Percentiles rank a stretch among this genome's conserved stretches.
These are phyloP conservation scores for Microsporum canis DNA, from an alignment of 2,329 filamentous ascomycete genomes.

Conservation along the genomic window DNA sequence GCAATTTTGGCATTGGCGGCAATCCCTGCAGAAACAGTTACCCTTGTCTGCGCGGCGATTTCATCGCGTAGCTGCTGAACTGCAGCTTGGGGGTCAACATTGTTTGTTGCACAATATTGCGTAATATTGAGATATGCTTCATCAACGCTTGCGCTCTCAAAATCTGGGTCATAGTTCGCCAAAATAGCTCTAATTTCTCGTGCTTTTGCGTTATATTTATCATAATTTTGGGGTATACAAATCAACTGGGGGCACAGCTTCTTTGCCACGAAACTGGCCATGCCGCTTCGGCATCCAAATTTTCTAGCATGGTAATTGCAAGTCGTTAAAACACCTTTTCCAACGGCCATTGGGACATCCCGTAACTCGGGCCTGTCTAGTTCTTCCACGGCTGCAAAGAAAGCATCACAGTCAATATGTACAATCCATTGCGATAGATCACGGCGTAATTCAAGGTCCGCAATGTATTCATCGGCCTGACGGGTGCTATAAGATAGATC, in stretches of 20 bases:
- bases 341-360: slow-evolving; percentile 81
- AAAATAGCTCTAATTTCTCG: slow-evolving; percentile 74
- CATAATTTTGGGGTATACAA: slow-evolving; percentile 71
- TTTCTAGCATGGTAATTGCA: slow-evolving; percentile 84
- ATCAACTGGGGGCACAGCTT: slow-evolving; percentile 83
- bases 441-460: slow-evolving; percentile 63
- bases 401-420: slow-evolving; percentile 94
- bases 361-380: slow-evolving; percentile 74
- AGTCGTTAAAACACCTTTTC: slow-evolving; percentile 57
- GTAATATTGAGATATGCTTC: slow-evolving; percentile 96
- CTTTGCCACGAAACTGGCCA: slow-evolving; percentile 92
- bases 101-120: slow-evolving; percentile 61
- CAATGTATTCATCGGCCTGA: slow-evolving; percentile 68
- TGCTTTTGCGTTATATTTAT: slow-evolving; percentile 85
- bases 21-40: slow-evolving; percentile 90
- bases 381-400: slow-evolving; percentile 89
- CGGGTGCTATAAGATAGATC: slow-evolving; percentile 64
- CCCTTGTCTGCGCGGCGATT: slow-evolving; percentile 61
- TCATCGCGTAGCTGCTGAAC: slow-evolving; percentile 68
- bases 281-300: slow-evolving; percentile 84
- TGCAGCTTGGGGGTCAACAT: slow-evolving; percentile 57
- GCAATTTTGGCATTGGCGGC: slow-evolving; percentile 86
- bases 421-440: slow-evolving; percentile 78
- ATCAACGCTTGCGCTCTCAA: slow-evolving; percentile 88
- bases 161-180: slow-evolving; percentile 76